Evolutionary conservation across 2,329 filamentous ascomycete genomes (phyloP), one percentile per base, ranked within the genome.

Genomic region (Phaeoacremonium minimum): DNA sequence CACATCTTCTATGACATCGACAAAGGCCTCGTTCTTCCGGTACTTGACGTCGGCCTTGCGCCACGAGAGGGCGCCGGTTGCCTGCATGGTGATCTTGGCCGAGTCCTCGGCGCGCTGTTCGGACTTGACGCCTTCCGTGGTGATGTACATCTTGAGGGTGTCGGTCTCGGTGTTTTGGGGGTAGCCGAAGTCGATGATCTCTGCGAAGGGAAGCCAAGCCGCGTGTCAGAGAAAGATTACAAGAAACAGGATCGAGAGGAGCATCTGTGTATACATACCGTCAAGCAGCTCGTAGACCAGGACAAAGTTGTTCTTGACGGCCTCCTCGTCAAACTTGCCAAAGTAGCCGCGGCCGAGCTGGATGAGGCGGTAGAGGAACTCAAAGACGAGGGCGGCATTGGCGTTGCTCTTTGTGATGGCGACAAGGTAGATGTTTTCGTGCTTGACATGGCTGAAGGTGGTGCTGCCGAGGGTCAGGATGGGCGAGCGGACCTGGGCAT

Each of bases 291-390:
- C 93, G 64, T 98, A 98, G 28, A 98, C 89, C 48, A 98, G 73
- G 46, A 98, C 93, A 68, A 98, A 98, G 71, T 98, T 98, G 69
- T 96, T 97, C 83, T 98, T 98, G 52, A 98, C 91, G 39, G 93
- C 90, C 68, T 98, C 93, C 73, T 98, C 93, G 57, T 98, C 93
- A 57, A 98, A 95, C 66, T 97, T 97, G 58, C 87, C 91, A 73
- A 98, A 98, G 66, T 98, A 98, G 40, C 89, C 87, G 67, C 87
- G 89, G 29, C 93, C 93, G 46, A 98, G 72, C 56, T 84, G 78
- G 47, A 96, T 87, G 55, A 98, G 70, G 51, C 90, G 81, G 69
- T 97, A 97, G 44, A 98, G 72, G 58, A 98, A 98, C 69, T 98
- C 93, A 57, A 98, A 98, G 16, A 98, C 88, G 38, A 98, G 77